Evolutionary conservation across 2,329 filamentous ascomycete genomes (phyloP).

Genomic region (Dothistroma septosporum): DNA sequence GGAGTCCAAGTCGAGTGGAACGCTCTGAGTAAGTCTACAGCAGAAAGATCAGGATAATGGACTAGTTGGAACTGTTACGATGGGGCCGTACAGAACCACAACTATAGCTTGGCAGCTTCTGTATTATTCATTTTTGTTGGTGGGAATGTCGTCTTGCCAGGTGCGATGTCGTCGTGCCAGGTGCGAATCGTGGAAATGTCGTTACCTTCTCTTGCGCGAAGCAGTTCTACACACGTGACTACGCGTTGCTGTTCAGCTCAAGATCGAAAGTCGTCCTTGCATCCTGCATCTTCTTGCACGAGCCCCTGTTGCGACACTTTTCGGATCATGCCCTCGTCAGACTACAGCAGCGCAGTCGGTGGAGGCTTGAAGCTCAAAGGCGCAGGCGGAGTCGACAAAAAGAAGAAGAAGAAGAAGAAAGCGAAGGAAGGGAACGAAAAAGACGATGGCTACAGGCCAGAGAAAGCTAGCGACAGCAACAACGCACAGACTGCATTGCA

Average conservation of each 20-base stretch:
- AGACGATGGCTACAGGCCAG: conserved; percentile 16
- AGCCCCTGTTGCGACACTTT: not conserved
- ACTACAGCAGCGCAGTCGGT: conserved; percentile 65
- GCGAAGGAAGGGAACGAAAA: conserved; percentile 20
- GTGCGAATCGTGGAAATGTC: too few relatives aligned
- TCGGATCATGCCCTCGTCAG: conserved; percentile 62
- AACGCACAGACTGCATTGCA: conserved; percentile 31
- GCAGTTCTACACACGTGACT: not conserved
- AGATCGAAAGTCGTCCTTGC: not conserved
- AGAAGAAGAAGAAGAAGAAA: conserved; percentile 60
- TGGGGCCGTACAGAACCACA: conserved; percentile 13
- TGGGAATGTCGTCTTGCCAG: not conserved
- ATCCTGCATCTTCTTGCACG: too few relatives aligned
- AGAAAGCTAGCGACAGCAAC: conserved; percentile 27
- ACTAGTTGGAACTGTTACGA: conserved; percentile 12
- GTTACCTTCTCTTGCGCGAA: too few relatives aligned
- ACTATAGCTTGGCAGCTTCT: conserved; percentile 4
- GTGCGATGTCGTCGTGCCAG: not conserved
- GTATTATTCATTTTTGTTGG: not conserved
- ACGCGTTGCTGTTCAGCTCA: not conserved
- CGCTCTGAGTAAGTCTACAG: conserved; percentile 13
- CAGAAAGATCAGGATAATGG: conserved; percentile 16
- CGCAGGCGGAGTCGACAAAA: conserved; percentile 57
- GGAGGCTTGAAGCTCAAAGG: conserved; percentile 86
- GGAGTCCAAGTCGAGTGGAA: conserved; percentile 13